Evolutionary conservation across 805 yeast genomes (phyloP).

Genomic region (Metschnikowia anglica): DNA sequence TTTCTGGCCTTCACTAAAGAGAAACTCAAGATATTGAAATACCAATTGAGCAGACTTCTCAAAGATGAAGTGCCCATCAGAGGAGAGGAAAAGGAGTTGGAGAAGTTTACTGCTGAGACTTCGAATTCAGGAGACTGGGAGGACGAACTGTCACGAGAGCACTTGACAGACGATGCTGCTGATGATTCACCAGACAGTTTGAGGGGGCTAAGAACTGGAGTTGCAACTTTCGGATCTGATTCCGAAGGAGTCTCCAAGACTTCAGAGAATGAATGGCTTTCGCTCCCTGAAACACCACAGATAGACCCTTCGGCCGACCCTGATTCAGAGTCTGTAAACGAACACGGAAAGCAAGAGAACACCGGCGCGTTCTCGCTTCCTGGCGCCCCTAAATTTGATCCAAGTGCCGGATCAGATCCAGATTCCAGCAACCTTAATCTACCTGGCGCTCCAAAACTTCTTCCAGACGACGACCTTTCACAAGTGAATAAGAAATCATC

Average conservation of each 20-base stretch:
- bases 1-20: conserved; percentile 48
- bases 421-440: conserved; percentile 27
- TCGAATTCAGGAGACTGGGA: not conserved
- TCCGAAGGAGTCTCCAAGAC: too few species aligned
- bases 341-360: not conserved
- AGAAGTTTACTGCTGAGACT: conserved; percentile 4
- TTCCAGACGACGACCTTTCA: conserved; percentile 40
- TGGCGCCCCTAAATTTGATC: conserved; percentile 40
- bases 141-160: not conserved
- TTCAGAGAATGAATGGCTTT: too few species aligned
- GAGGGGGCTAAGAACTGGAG: not conserved
- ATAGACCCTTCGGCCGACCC: not conserved
- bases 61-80: conserved; percentile 35
- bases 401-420: conserved; percentile 21
- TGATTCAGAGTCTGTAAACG: not conserved
- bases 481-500: conserved; percentile 39
- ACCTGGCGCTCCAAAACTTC: conserved; percentile 44
- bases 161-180: too few species aligned
- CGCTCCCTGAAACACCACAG: not conserved
- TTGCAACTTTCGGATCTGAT: too few species aligned
- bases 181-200: too few species aligned
- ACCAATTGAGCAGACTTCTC: conserved; percentile 37
- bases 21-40: conserved; percentile 50
- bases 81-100: conserved; percentile 31
- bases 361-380: conserved; percentile 27